Base-by-base conservation (phyloP, 2,329 filamentous ascomycete species). In the Cladophialophora carrionii region DNA sequence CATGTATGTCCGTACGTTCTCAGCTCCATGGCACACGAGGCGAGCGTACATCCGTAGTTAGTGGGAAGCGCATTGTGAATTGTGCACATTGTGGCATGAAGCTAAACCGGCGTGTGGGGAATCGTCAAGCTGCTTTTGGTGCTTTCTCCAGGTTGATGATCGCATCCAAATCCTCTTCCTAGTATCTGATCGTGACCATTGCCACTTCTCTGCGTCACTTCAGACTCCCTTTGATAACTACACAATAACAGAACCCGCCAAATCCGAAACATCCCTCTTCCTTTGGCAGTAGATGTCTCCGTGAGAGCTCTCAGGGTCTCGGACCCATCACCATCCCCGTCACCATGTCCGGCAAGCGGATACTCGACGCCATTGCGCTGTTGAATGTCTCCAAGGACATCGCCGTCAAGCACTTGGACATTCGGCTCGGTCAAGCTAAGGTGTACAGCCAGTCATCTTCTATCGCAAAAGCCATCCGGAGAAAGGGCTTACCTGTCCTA, bases 321-420 rank as follows among this genome's bases (percentile, higher is more conserved):
- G 57, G 62, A 63, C 57, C 48, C 48, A 52, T 32, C 1, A 57
- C 29, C 29, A 29, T 20, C 46, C 62, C 29, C 55, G 85, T 85
- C 46, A 65, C 24, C 55, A 85, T 85, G 83, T 80, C 82, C 61
- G 83, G 83, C 63, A 83, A 85, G 84, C 79, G 88, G 85, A 79
- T 86, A 83, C 74, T 92, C 74, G 90, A 93, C 79, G 80, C 90
- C 72, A 86, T 88, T 71, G 85, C 88, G 66, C 82, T 93, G 69
- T 82, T 89, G 76, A 87, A 84, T 80, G 90, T 87, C 74, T 88
- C 89, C 57, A 85, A 87, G 65, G 85, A 85, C 37, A 83, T 93
- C 66, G 89, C 88, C 72, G 81, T 77, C 77, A 85, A 87, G 75
- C 87, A 89, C 73, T 76, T 87, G 63, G 79, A 78, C 49, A 81